phyloP scores from a whole-genome alignment of 805 yeast genomes.

The Candida sanyiensis region DNA sequence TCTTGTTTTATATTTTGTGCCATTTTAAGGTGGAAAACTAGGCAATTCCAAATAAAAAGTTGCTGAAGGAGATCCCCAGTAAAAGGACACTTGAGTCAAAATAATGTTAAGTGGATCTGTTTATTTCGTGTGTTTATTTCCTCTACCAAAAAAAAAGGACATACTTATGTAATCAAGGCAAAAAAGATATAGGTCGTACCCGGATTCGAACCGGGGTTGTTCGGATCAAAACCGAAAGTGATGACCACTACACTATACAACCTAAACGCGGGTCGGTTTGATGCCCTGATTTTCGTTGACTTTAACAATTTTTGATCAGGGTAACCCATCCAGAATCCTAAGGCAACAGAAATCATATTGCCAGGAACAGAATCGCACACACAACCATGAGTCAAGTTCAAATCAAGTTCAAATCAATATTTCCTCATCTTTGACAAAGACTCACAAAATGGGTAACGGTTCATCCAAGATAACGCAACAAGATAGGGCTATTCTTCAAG shows the following conservation, averaged over 20 bases:
- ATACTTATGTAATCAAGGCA: background rate
- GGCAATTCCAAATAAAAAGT: background rate
- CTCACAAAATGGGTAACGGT: slow-evolving; percentile 20
- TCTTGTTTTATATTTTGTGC: slow-evolving; percentile 10
- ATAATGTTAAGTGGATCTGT: background rate
- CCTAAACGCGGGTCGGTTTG: slow-evolving; percentile 23
- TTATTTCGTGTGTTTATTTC: too few relatives aligned
- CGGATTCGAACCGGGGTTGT: slow-evolving; percentile 84
- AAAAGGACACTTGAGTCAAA: background rate
- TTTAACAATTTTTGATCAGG: too few relatives aligned
- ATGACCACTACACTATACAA: slow-evolving; percentile 57
- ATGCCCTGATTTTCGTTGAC: too few relatives aligned
- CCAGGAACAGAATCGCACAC: too few relatives aligned
- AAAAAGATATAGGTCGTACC: slow-evolving; percentile 55
- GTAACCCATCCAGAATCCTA: too few relatives aligned
- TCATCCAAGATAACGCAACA: slow-evolving; percentile 61
- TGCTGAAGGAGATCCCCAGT: background rate
- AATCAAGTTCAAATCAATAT: too few relatives aligned
- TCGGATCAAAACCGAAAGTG: slow-evolving; percentile 58
- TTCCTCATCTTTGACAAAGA: background rate
- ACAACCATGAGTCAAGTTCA: too few relatives aligned
- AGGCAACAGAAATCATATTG: too few relatives aligned
- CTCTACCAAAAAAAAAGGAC: background rate
- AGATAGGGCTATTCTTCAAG: slow-evolving; percentile 79
- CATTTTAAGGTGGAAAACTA: slow-evolving; percentile 3